These are phyloP conservation scores for Russula foetens DNA, from an alignment of 768 basidiomycete species.

Conservation along the genomic window DNA sequence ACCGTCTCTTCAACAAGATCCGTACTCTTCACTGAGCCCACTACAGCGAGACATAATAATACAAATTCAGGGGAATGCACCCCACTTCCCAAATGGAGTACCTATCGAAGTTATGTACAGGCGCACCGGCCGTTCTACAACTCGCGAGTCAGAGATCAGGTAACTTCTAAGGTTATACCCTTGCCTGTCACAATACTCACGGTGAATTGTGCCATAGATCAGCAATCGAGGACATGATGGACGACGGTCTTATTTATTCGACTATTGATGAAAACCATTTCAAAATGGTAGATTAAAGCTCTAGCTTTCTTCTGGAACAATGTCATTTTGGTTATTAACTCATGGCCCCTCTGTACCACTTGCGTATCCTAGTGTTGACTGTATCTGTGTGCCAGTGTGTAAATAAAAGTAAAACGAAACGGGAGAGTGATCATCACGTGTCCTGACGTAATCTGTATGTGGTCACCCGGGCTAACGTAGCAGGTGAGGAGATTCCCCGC, in stretches of 20 bases:
- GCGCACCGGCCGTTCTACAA: background rate
- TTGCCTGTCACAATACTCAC: background rate
- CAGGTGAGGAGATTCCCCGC: too few relatives aligned
- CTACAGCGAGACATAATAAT: constrained; percentile 17
- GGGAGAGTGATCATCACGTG: too few relatives aligned
- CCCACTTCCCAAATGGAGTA: constrained; percentile 9
- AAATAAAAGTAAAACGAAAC: too few relatives aligned
- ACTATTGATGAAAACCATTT: constrained; percentile 15
- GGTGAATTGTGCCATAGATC: constrained; percentile 8
- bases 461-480: too few relatives aligned
- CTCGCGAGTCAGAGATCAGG: constrained; percentile 6
- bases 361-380: too few relatives aligned
- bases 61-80: constrained; percentile 15
- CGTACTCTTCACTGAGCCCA: constrained; percentile 15
- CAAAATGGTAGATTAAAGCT: constrained; percentile 4
- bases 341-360: too few relatives aligned
- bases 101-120: background rate
- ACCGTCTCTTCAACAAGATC: constrained; percentile 12
- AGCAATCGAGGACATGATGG: constrained; percentile 22
- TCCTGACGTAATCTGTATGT: constrained; percentile 4
- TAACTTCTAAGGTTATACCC: background rate
- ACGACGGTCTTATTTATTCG: constrained; percentile 15
- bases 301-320: too few relatives aligned
- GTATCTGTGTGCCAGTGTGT: too few relatives aligned
- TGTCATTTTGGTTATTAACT: too few relatives aligned